phyloP scores from a whole-genome alignment of 805 yeast species.

The Komagataella phaffii region DNA sequence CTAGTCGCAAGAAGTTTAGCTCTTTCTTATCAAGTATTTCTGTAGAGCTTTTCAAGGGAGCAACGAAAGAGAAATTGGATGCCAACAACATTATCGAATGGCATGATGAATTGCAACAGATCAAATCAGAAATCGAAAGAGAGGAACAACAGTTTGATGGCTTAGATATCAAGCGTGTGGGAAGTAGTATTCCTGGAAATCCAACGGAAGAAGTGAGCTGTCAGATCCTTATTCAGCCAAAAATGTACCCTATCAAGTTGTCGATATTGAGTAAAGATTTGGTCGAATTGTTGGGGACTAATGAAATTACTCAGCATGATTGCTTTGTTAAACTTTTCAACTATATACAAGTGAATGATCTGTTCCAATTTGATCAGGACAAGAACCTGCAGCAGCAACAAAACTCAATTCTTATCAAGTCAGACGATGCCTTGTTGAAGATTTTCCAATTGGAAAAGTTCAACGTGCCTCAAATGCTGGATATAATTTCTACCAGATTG shows the following conservation, averaged over 20 bases:
- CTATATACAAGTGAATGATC: constrained; percentile 20
- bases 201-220: constrained; percentile 40
- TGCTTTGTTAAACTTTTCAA: constrained; percentile 30
- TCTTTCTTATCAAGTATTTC: constrained; percentile 75
- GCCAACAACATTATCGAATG: constrained; percentile 60
- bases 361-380: constrained; percentile 15
- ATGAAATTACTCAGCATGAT: constrained; percentile 78
- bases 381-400: constrained; percentile 10
- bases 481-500: constrained; percentile 52
- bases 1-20: constrained; percentile 50
- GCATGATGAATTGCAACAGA: constrained; percentile 50
- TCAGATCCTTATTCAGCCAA: constrained; percentile 69
- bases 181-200: constrained; percentile 23
- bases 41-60: constrained; percentile 42
- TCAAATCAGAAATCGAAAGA: constrained; percentile 15
- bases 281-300: constrained; percentile 58
- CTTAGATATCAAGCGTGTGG: constrained; percentile 72
- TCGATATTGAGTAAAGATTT: constrained; percentile 49
- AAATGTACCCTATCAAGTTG: constrained; percentile 56
- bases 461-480: constrained; percentile 61
- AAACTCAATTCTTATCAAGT: constrained; percentile 16
- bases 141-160: constrained; percentile 60
- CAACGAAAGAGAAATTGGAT: constrained; percentile 1
- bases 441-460: constrained; percentile 39
- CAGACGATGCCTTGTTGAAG: constrained; percentile 30